phyloP scores from a whole-genome alignment of 179 eudicot species.

The Silene noctiflora region DNA sequence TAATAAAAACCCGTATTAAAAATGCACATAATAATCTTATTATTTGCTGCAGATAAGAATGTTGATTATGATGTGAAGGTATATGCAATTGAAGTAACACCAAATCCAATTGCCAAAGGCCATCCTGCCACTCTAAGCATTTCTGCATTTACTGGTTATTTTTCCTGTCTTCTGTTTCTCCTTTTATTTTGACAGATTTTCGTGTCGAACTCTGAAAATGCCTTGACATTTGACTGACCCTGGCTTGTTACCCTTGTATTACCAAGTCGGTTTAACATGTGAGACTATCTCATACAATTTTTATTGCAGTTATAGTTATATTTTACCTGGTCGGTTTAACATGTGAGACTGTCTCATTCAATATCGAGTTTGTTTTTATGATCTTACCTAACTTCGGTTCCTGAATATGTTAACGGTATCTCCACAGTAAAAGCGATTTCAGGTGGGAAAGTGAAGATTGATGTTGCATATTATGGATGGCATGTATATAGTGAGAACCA shows the following conservation, averaged over 20 bases:
- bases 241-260: too few species aligned
- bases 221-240: too few species aligned
- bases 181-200: too few species aligned
- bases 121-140: conserved; percentile 46
- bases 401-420: too few species aligned
- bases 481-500: conserved; percentile 51
- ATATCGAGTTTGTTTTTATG: too few species aligned
- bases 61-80: conserved; percentile 52
- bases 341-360: too few species aligned
- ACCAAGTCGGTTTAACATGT: too few species aligned
- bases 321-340: not conserved
- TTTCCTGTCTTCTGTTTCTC: not conserved
- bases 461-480: conserved; percentile 60
- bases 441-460: conserved; percentile 54
- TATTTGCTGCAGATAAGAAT: conserved; percentile 40
- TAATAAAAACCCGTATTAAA: too few species aligned
- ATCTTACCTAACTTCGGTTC: too few species aligned
- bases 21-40: too few species aligned
- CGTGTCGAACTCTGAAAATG: too few species aligned
- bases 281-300: not conserved
- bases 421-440: conserved; percentile 40
- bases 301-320: too few species aligned
- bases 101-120: conserved; percentile 49
- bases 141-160: conserved; percentile 49
- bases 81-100: conserved; percentile 48